phyloP scores from a whole-genome alignment of 140 eudicot genomes.

The Ambrosia hybrid region DNA sequence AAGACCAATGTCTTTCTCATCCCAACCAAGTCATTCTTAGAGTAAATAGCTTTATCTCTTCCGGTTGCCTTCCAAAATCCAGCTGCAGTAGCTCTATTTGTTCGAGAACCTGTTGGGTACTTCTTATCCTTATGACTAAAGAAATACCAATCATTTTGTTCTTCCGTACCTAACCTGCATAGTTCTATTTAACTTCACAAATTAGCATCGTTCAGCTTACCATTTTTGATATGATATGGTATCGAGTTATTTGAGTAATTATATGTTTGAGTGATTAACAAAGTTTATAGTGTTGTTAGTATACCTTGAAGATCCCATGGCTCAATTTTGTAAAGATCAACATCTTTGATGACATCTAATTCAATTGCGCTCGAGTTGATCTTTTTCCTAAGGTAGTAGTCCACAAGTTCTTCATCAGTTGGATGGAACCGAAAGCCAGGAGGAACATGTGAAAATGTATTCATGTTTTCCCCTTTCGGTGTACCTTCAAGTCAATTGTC shows the following conservation, averaged over 20 bases:
- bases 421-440: conserved; percentile 96
- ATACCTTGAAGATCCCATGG: conserved; percentile 93
- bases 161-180: conserved; percentile 81
- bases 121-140: conserved; percentile 91
- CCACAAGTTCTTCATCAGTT: conserved; percentile 91
- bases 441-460: conserved; percentile 71
- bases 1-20: conserved; percentile 94
- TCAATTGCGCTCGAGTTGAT: conserved; percentile 62
- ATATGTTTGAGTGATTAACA: conserved; percentile 18
- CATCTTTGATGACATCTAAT: conserved; percentile 77
- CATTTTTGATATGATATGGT: not conserved
- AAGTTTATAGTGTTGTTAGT: conserved; percentile 9
- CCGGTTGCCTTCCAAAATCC: conserved; percentile 99
- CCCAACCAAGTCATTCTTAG: conserved; percentile 74
- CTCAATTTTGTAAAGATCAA: conserved; percentile 87
- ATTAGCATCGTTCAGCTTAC: not conserved
- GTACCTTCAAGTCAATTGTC: conserved; percentile 48
- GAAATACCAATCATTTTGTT: conserved; percentile 83
- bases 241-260: not conserved
- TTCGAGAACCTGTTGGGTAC: conserved; percentile 90
- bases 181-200: conserved; percentile 41
- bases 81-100: conserved; percentile 88
- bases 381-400: conserved; percentile 81
- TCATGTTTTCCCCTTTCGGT: conserved; percentile 37
- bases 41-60: conserved; percentile 87